Evolutionary conservation across 345 rosid species (phyloP).

Genomic region (Boechera divaricarpa): DNA sequence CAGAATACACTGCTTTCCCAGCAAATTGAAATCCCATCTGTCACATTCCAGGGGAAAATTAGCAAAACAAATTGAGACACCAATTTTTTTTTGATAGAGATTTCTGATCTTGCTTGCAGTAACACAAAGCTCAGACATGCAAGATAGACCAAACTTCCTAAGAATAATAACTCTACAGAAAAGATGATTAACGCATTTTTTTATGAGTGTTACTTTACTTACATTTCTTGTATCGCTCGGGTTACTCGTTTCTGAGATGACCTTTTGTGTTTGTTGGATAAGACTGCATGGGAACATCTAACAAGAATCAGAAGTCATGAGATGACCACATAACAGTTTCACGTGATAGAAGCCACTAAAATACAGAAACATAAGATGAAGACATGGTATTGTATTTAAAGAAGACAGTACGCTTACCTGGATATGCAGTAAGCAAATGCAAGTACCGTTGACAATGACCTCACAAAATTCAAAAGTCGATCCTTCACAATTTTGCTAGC

Average conservation of each 20-base stretch:
- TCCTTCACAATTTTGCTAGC: slow-evolving; percentile 73
- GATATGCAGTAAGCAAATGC: slow-evolving; percentile 78
- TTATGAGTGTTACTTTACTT: slow-evolving; percentile 33
- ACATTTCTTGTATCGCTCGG: slow-evolving; percentile 73
- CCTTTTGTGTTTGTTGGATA: slow-evolving; percentile 71
- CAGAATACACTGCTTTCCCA: slow-evolving; percentile 85
- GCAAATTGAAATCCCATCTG: slow-evolving; percentile 98
- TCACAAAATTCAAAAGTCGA: slow-evolving; percentile 69
- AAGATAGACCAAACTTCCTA: slow-evolving; percentile 22
- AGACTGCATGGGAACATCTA: slow-evolving; percentile 55
- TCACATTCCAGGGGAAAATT: slow-evolving; percentile 22
- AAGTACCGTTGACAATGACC: slow-evolving; percentile 74
- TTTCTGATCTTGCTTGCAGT: slow-evolving; percentile 22
- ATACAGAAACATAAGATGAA: slow-evolving; percentile 14
- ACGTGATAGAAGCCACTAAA: slow-evolving; percentile 17
- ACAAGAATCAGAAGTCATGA: slow-evolving; percentile 42
- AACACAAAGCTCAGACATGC: slow-evolving; percentile 15
- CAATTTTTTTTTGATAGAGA: slow-evolving; percentile 4
- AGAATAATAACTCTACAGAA: slow-evolving; percentile 12
- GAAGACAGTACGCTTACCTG: slow-evolving; percentile 50
- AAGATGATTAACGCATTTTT: neutral
- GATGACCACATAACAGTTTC: slow-evolving; percentile 30
- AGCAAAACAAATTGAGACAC: neutral
- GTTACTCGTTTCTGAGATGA: slow-evolving; percentile 61
- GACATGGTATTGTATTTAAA: neutral